Percentiles rank a stretch among this genome's conserved stretches.
phyloP scores from a whole-genome alignment of 805 yeast species.

The Candida incommunis region DNA sequence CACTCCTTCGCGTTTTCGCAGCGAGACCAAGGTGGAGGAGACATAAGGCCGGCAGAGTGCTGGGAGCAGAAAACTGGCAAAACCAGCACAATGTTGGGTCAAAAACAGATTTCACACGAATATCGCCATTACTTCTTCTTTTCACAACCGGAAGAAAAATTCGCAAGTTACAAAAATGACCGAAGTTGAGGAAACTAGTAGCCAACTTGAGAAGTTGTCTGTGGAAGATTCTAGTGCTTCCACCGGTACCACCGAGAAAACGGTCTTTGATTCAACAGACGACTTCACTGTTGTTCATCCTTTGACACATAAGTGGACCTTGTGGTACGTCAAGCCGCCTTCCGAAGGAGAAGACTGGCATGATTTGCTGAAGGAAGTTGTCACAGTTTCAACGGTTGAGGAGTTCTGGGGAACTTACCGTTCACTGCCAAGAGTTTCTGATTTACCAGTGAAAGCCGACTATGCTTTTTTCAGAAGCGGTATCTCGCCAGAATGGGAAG shows the following conservation, averaged over 20 bases:
- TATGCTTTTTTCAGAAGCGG: constrained; percentile 91
- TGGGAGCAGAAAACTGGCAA: too few relatives aligned
- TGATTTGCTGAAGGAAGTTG: constrained; percentile 83
- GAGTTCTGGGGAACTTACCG: constrained; percentile 98
- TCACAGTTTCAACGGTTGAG: constrained; percentile 86
- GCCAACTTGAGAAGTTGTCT: constrained; percentile 13
- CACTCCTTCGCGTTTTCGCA: too few relatives aligned
- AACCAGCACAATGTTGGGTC: too few relatives aligned
- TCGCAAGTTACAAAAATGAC: too few relatives aligned
- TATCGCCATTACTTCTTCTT: too few relatives aligned
- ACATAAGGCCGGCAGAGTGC: too few relatives aligned
- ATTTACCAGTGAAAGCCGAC: constrained; percentile 83
- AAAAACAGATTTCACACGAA: too few relatives aligned
- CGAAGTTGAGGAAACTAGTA: constrained; percentile 9
- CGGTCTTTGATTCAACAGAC: constrained; percentile 39
- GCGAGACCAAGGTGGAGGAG: too few relatives aligned
- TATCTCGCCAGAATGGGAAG: constrained; percentile 98
- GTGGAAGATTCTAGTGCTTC: constrained; percentile 19
- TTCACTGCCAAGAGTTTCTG: constrained; percentile 82
- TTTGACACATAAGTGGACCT: constrained; percentile 79
- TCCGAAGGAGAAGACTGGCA: constrained; percentile 71
- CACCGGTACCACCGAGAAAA: constrained; percentile 17
- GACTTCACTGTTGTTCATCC: constrained; percentile 73
- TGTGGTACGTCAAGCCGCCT: constrained; percentile 95
- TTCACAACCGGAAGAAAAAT: too few relatives aligned